Evolutionary conservation across 306 rosid genomes (phyloP).

Genomic region (Gastrolobium villosum): DNA sequence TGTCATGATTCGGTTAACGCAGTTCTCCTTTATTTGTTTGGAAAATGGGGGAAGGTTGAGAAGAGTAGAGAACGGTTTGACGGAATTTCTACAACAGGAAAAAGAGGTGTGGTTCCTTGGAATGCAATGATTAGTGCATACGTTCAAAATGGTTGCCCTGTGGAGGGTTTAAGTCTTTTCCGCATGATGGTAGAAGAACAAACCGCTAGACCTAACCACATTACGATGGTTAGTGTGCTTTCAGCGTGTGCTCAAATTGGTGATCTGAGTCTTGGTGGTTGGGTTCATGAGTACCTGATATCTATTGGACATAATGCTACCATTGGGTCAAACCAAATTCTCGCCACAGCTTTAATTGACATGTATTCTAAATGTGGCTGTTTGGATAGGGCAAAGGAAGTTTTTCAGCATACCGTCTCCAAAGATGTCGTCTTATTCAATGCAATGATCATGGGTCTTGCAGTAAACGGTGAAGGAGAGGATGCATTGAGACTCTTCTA

Average conservation of each 20-base stretch:
- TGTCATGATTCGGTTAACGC: constrained; percentile 51
- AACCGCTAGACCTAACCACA: constrained; percentile 61
- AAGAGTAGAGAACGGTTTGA: constrained; percentile 57
- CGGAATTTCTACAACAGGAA: constrained; percentile 53
- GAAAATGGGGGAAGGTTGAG: constrained; percentile 65
- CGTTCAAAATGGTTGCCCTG: constrained; percentile 64
- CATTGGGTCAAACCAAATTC: constrained; percentile 64
- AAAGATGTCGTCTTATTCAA: constrained; percentile 74
- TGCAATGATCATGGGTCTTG: constrained; percentile 79
- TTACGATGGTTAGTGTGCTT: constrained; percentile 72
- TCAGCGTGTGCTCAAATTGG: constrained; percentile 78
- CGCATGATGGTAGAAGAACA: constrained; percentile 54
- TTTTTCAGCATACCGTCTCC: constrained; percentile 60
- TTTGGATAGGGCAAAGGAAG: constrained; percentile 64
- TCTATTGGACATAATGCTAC: constrained; percentile 54
- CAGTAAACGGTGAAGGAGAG: constrained; percentile 65
- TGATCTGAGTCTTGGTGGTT: constrained; percentile 66
- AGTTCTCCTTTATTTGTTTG: constrained; percentile 59
- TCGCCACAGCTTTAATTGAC: constrained; percentile 72
- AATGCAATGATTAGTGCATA: constrained; percentile 70
- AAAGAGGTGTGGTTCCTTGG: constrained; percentile 65
- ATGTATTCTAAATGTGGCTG: constrained; percentile 77
- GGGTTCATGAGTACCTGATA: constrained; percentile 63
- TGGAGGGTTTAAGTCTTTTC: constrained; percentile 64
- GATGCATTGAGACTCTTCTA: constrained; percentile 65